These are phyloP conservation scores for Trichophyton mentagrophytes DNA, from an alignment of 2,329 filamentous ascomycete species.

Conservation along the genomic window DNA sequence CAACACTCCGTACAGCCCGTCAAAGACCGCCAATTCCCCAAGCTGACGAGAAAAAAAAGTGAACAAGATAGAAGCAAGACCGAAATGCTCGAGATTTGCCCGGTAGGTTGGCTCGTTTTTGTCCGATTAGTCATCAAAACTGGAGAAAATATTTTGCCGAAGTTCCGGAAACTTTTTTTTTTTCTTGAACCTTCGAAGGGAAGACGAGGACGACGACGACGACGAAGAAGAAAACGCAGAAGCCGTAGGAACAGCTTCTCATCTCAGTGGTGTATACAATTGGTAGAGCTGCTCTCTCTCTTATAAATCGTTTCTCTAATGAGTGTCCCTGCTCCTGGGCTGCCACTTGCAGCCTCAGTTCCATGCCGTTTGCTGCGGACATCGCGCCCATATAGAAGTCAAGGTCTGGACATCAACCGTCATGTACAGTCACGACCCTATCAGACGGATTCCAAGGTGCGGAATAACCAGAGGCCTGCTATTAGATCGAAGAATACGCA, in stretches of 20 bases:
- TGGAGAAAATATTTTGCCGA: neutral
- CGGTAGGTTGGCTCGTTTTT: neutral
- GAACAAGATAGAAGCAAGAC: neutral
- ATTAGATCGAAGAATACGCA: slow-evolving; percentile 17
- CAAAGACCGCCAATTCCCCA: neutral
- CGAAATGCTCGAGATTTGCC: neutral
- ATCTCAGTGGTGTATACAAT: neutral
- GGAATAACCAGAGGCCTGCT: slow-evolving; percentile 19
- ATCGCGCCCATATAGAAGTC: slow-evolving; percentile 28
- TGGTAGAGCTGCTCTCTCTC: neutral
- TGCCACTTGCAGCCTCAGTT: slow-evolving; percentile 32
- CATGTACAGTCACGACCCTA: slow-evolving; percentile 27
- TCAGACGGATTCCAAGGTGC: slow-evolving; percentile 19
- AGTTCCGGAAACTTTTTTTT: neutral
- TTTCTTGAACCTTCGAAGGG: slow-evolving; percentile 2
- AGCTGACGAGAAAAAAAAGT: neutral
- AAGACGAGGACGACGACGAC: neutral
- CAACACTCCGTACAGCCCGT: neutral
- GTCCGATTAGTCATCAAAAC: neutral
- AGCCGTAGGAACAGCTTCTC: neutral
- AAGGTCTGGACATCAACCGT: slow-evolving; percentile 22
- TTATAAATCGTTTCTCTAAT: neutral
- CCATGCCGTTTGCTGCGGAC: slow-evolving; percentile 32
- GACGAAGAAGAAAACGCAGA: neutral
- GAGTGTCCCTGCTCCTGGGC: slow-evolving; percentile 17